Evolutionary conservation across 2,329 filamentous ascomycete genomes (phyloP).

Genomic region (Colletotrichum eremochloae): DNA sequence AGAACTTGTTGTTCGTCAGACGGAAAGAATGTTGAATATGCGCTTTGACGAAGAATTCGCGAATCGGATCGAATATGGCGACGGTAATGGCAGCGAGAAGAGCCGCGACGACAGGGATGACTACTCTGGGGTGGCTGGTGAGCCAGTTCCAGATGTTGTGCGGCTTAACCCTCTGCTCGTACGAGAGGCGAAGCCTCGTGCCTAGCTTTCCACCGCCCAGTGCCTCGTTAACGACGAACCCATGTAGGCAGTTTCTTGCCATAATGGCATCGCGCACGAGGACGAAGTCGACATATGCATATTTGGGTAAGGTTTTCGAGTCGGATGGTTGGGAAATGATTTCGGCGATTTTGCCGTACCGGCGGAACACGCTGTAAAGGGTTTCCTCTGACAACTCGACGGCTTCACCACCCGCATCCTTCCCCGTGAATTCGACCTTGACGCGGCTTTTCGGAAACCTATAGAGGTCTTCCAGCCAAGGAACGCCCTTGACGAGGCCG

Average conservation of each 20-base stretch:
- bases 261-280: slow-evolving; percentile 82
- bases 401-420: slow-evolving; percentile 76
- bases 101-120: slow-evolving; percentile 86
- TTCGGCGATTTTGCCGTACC: slow-evolving; percentile 90
- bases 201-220: slow-evolving; percentile 81
- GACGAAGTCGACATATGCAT: slow-evolving; percentile 83
- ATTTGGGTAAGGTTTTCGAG: slow-evolving; percentile 86
- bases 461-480: slow-evolving; percentile 95
- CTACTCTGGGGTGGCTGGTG: slow-evolving; percentile 85
- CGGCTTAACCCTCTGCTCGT: slow-evolving; percentile 82
- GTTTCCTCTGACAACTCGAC: slow-evolving; percentile 88
- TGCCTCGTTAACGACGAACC: slow-evolving; percentile 77
- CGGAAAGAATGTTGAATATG: slow-evolving; percentile 86
- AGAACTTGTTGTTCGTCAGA: slow-evolving; percentile 78
- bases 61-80: slow-evolving; percentile 91
- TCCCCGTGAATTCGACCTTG: slow-evolving; percentile 86
- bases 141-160: slow-evolving; percentile 92
- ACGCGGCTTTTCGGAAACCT: slow-evolving; percentile 82
- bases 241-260: slow-evolving; percentile 94
- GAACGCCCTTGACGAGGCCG: slow-evolving; percentile 82
- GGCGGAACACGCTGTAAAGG: slow-evolving; percentile 87
- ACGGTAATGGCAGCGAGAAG: slow-evolving; percentile 87
- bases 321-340: slow-evolving; percentile 87
- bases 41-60: slow-evolving; percentile 90
- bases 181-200: slow-evolving; percentile 84